Evolutionary conservation across 805 yeast genomes (phyloP).

Genomic region (Metschnikowia kofuensis): DNA sequence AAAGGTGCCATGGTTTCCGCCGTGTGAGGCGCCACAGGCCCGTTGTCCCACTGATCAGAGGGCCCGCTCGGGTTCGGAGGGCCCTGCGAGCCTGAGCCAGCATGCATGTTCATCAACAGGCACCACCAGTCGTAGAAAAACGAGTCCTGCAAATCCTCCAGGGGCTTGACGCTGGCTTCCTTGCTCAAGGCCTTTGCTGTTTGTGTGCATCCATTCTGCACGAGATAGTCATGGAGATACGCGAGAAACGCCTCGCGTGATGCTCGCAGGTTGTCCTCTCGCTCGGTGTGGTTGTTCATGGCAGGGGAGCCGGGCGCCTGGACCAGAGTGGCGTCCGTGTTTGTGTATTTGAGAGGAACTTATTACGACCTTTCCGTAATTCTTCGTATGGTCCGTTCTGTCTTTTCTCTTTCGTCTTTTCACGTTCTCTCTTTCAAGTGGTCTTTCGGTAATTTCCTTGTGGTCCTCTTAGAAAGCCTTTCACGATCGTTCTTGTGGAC

Average conservation of each 20-base stretch:
- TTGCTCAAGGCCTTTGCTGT: slow-evolving; percentile 11
- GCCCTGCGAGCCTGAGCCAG: not conserved
- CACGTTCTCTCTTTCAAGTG: too few relatives aligned
- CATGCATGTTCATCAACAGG: slow-evolving; percentile 10
- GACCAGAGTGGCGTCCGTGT: not conserved
- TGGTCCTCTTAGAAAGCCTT: too few relatives aligned
- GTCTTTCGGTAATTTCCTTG: too few relatives aligned
- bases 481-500: too few relatives aligned
- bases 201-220: slow-evolving; percentile 13
- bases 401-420: too few relatives aligned
- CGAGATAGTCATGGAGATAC: slow-evolving; percentile 12
- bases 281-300: slow-evolving; percentile 3
- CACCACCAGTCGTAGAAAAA: slow-evolving; percentile 15
- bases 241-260: slow-evolving; percentile 12
- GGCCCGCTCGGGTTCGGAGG: not conserved
- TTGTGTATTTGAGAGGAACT: too few relatives aligned
- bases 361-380: too few relatives aligned
- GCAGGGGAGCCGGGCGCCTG: not conserved
- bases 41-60: not conserved
- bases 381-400: too few relatives aligned
- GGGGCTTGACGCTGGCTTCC: slow-evolving; percentile 8
- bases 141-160: slow-evolving; percentile 5
- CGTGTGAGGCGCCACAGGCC: not conserved
- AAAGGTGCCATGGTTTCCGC: slow-evolving; percentile 1
- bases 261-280: slow-evolving; percentile 1